phyloP scores from a whole-genome alignment of 139 green algal genomes.

The Tetraselmis chui region DNA sequence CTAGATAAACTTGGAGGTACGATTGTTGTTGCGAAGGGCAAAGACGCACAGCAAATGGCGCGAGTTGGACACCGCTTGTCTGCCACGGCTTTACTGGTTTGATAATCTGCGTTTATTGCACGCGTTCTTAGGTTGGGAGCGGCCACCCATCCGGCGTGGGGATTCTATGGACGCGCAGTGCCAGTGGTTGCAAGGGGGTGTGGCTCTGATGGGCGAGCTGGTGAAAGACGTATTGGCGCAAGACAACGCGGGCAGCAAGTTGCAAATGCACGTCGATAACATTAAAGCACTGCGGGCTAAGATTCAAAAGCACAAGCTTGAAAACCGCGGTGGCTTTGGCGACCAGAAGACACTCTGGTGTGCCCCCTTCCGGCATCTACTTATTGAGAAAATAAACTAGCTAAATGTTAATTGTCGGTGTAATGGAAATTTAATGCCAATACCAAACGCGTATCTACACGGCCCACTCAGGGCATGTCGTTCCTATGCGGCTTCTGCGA shows the following conservation, averaged over 20 bases:
- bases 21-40: too few relatives aligned
- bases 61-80: too few relatives aligned
- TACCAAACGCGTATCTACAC: too few relatives aligned
- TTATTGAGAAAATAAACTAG: too few relatives aligned
- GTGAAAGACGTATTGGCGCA: neutral
- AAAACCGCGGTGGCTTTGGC: neutral
- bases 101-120: too few relatives aligned
- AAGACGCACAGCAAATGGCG: too few relatives aligned
- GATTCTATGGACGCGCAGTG: neutral
- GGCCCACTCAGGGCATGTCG: too few relatives aligned
- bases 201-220: neutral
- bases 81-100: too few relatives aligned
- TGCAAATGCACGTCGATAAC: neutral
- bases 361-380: too few relatives aligned
- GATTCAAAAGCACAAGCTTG: neutral
- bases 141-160: neutral
- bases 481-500: too few relatives aligned
- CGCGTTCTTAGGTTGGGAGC: neutral
- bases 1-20: neutral
- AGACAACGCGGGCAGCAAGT: neutral
- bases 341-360: neutral
- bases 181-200: neutral
- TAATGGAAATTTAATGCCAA: too few relatives aligned
- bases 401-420: too few relatives aligned
- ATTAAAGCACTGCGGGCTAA: neutral